A percentile compares a stretch with the other conserved stretches of the same genome.
Conservation (phyloP, 441 rosid genomes). For the Erysimum pusillum region DNA sequence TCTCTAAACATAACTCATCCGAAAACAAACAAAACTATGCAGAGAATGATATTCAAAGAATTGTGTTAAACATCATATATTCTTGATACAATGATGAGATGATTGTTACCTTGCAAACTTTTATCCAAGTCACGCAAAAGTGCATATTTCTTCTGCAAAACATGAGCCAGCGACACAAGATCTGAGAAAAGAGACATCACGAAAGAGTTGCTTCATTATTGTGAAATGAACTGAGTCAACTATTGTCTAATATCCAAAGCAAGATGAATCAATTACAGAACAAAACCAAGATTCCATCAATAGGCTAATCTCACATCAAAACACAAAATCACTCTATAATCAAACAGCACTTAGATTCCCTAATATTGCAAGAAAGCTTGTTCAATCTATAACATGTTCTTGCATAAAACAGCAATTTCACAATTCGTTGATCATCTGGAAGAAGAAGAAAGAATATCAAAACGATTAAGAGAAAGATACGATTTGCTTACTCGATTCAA, state of each 20-base stretch:
- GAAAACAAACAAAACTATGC: no score
- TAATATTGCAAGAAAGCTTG: no score
- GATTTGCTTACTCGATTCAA: conserved; percentile 74
- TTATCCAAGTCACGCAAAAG: conserved; percentile 87
- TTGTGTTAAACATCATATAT: no score
- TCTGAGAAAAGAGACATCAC: conserved; percentile 54
- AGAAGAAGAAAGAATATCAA: neutral
- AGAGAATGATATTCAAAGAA: no score
- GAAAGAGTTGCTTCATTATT: neutral
- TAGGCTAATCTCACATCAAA: neutral
- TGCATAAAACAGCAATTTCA: neutral
- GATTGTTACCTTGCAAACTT: conserved; percentile 84
- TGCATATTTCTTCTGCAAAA: conserved; percentile 87
- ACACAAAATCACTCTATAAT: neutral
- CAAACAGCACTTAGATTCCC: no score
- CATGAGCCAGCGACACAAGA: conserved; percentile 81
- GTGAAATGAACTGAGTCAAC: no score
- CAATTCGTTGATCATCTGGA: neutral
- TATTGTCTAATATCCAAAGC: neutral
- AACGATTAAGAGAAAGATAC: conserved; percentile 10
- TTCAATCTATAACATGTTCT: no score
- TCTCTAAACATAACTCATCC: no score
- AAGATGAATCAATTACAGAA: neutral
- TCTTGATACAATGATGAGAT: neutral
- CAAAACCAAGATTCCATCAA: conserved; percentile 7